Evolutionary conservation across 1,284 basidiomycete genomes (phyloP).

Genomic region (Wallemia ichthyophaga): DNA sequence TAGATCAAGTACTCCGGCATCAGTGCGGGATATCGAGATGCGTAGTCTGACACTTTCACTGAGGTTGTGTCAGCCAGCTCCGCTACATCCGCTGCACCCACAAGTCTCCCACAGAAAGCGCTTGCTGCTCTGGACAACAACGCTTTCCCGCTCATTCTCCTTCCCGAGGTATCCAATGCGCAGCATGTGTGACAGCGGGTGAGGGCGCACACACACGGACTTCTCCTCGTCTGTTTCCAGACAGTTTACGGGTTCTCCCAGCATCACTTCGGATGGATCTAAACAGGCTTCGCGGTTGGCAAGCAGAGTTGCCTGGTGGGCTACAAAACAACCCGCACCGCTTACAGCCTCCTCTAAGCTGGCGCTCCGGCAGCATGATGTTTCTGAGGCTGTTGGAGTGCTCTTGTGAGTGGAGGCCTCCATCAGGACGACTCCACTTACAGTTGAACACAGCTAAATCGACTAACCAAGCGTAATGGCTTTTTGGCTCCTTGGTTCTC

Average conservation of each 20-base stretch:
- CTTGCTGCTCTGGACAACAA: not conserved
- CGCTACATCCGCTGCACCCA: not conserved
- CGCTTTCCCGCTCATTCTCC: not conserved
- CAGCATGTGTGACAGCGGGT: not conserved
- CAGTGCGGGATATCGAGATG: not conserved
- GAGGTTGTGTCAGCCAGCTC: not conserved
- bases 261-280: not conserved
- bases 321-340: not conserved
- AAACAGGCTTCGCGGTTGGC: not conserved
- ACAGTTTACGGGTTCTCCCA: not conserved
- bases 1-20: not conserved
- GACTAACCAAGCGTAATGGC: not conserved
- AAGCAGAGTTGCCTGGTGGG: not conserved
- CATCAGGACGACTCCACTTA: no score
- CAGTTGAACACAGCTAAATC: no score
- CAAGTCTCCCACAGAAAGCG: not conserved
- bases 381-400: not conserved
- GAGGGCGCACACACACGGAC: not conserved
- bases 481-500: not conserved
- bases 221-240: not conserved
- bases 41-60: not conserved
- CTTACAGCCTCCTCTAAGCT: not conserved
- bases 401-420: not conserved
- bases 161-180: not conserved
- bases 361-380: not conserved